phyloP scores from a whole-genome alignment of 106 monocot genomes.

The Dactylorhiza incarnata region DNA sequence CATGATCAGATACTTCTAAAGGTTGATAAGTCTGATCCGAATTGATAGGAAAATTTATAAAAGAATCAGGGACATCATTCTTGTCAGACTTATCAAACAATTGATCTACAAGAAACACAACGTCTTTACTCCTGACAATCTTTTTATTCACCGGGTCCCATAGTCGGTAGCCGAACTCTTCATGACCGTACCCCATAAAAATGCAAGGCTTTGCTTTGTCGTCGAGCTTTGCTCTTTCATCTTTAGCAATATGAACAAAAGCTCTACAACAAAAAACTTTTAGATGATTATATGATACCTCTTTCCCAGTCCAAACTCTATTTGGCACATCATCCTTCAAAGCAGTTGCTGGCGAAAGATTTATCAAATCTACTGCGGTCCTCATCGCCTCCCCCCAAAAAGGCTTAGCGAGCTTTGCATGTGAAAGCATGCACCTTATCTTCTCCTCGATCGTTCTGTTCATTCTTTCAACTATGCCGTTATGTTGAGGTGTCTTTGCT shows the following conservation, averaged over 20 bases:
- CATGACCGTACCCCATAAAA: too few species aligned
- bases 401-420: background rate
- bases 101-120: too few species aligned
- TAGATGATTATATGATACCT: background rate
- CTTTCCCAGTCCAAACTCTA: background rate
- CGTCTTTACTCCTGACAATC: too few species aligned
- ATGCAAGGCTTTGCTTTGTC: too few species aligned
- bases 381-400: background rate
- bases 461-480: background rate
- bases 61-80: too few species aligned
- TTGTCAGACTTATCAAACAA: too few species aligned
- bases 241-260: background rate
- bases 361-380: background rate
- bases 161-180: too few species aligned
- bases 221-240: background rate
- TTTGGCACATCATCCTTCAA: background rate
- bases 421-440: background rate
- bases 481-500: background rate
- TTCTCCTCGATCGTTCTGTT: background rate
- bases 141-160: too few species aligned
- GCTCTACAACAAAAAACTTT: slow-evolving; percentile 8
- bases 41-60: too few species aligned
- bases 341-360: background rate
- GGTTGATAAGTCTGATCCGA: too few species aligned
- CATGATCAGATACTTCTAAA: too few species aligned